Percentiles rank a stretch among this genome's conserved stretches.
Evolutionary conservation across 495 filamentous ascomycete genomes (phyloP).

Genomic region (Cudoniella acicularis): DNA sequence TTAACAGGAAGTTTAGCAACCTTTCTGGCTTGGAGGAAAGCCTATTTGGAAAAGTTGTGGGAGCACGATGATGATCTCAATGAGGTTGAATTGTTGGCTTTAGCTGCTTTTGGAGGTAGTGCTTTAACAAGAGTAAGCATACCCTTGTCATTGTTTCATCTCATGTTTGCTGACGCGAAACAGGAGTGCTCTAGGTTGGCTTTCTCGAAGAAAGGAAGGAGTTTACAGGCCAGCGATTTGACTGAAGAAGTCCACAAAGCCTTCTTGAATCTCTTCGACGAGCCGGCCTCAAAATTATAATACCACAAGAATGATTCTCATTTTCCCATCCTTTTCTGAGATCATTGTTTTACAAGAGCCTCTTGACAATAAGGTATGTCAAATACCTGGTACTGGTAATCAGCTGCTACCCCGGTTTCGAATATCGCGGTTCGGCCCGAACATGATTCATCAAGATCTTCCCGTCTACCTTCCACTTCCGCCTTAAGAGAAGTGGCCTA

Average conservation of each 20-base stretch:
- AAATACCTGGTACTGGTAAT: too few relatives aligned
- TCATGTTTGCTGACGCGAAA: not conserved
- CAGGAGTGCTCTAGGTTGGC: conserved; percentile 81
- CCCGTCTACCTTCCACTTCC: too few relatives aligned
- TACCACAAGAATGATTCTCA: too few relatives aligned
- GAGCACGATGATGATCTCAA: conserved; percentile 58
- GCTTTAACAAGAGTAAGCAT: conserved; percentile 67
- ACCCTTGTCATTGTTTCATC: not conserved
- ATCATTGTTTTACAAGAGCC: too few relatives aligned
- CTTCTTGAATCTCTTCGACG: conserved; percentile 77
- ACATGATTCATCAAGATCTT: too few relatives aligned
- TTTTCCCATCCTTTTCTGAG: too few relatives aligned
- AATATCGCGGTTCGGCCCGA: too few relatives aligned
- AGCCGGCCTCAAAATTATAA: conserved; percentile 17
- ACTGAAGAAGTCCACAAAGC: conserved; percentile 85
- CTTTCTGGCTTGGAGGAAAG: conserved; percentile 79
- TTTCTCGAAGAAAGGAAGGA: conserved; percentile 81
- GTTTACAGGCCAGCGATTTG: conserved; percentile 90
- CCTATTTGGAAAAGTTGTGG: conserved; percentile 83
- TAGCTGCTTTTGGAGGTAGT: conserved; percentile 84
- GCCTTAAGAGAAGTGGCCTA: too few relatives aligned
- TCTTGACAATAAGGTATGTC: too few relatives aligned
- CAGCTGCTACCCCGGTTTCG: too few relatives aligned
- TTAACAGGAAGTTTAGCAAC: conserved; percentile 87
- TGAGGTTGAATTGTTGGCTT: conserved; percentile 62